These are phyloP conservation scores for Lipomyces sp. DNA, from an alignment of 805 yeast genomes.

Conservation along the genomic window DNA sequence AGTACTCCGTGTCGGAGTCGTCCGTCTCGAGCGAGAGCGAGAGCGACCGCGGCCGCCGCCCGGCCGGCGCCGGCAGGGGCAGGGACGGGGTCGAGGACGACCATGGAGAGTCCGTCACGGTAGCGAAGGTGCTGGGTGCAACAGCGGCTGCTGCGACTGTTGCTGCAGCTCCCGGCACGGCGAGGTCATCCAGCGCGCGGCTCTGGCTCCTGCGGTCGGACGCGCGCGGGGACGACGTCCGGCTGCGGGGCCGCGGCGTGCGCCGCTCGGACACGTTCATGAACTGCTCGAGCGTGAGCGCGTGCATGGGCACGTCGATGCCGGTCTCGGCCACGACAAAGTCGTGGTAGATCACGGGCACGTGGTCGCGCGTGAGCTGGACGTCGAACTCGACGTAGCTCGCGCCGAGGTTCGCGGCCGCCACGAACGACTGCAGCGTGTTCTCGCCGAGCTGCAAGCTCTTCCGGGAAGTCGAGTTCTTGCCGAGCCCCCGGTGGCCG, in stretches of 20 bases:
- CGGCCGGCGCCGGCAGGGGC: slow-evolving; percentile 6
- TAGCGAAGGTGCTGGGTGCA: too few relatives aligned
- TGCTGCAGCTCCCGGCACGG: background rate
- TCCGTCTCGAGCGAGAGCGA: slow-evolving; percentile 43
- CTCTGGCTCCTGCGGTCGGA: background rate
- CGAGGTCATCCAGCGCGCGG: background rate
- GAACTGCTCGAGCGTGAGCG: slow-evolving; percentile 84
- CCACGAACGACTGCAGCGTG: slow-evolving; percentile 90
- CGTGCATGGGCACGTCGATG: slow-evolving; percentile 94
- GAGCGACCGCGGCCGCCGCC: slow-evolving; percentile 41
- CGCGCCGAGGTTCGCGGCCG: slow-evolving; percentile 95
- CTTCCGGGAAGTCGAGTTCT: slow-evolving; percentile 65
- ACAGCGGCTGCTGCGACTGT: too few relatives aligned
- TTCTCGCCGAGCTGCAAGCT: slow-evolving; percentile 93
- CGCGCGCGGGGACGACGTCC: slow-evolving; percentile 28
- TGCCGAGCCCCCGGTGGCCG: slow-evolving; percentile 95
- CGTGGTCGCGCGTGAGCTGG: slow-evolving; percentile 83
- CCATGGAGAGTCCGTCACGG: too few relatives aligned
- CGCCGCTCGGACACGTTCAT: slow-evolving; percentile 44
- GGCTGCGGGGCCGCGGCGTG: slow-evolving; percentile 24
- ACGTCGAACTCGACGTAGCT: slow-evolving; percentile 96
- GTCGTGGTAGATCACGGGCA: slow-evolving; percentile 94
- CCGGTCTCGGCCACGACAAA: slow-evolving; percentile 94
- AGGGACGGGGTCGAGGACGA: slow-evolving; percentile 1
- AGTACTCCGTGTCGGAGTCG: slow-evolving; percentile 35